Evolutionary conservation across 345 rosid genomes (phyloP), one percentile per base, ranked within the genome.

Genomic region (Eutrema yunnanense): DNA sequence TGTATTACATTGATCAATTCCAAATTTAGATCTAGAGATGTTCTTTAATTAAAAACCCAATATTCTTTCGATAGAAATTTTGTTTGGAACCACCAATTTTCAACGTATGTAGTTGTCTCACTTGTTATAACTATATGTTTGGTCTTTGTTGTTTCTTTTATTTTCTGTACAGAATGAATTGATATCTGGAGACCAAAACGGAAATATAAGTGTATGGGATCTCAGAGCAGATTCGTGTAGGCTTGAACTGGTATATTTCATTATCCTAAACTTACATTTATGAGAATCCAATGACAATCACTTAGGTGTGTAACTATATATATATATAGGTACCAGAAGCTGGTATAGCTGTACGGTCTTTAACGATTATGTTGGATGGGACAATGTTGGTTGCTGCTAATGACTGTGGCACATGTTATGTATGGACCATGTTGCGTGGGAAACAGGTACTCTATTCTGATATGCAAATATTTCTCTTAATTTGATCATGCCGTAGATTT

Each of bases 351-450:
- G 86, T 95, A 32, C 87, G 98, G 76, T 95, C 96, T 60, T 79
- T 90, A 75, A 86, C 96, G 8, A 88, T 92, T 44, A 92, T 86
- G 96, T 82, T 89, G 94, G 97, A 95, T 57, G 96, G 99, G 64
- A 88, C 96, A 80, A 76, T 88, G 84, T 89, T 88, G 40, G 98
- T 88, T 53, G 98, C 99, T 69, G 99, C 99, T 60, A 92, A 92
- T 56, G 84, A 92, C 57, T 81, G 69, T 67, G 98, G 99, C 67
- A 92, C 94, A 36, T 95, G 99, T 75, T 95, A 32, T 16, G 16
- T 16, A 16, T 16, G 16, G 16, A 16, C 0, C 16, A 16, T 16
- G 16, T 16, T 16, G 16, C 16, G 16, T 16, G 16, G 16, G 16
- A 16, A 16, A 16, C 16, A 16, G 16, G 16, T 16, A 16, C 16